These are phyloP conservation scores for Solanum etuberosum DNA, from an alignment of 257 asterid species.

Conservation along the genomic window DNA sequence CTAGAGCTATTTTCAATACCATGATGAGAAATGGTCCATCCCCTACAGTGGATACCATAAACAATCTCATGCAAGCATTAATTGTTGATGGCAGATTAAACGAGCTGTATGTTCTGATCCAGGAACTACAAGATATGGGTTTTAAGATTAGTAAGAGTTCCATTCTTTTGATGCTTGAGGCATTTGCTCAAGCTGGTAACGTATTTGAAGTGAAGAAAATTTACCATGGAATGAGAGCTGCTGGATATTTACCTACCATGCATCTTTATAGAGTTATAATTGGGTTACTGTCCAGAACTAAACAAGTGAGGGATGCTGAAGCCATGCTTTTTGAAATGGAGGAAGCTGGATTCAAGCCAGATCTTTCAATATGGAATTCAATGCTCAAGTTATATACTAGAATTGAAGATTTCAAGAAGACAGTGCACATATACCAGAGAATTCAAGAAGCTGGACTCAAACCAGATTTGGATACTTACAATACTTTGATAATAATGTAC, in stretches of 20 bases:
- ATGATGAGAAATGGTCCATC: slow-evolving; percentile 95
- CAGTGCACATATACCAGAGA: slow-evolving; percentile 54
- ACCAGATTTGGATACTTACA: slow-evolving; percentile 79
- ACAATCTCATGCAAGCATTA: slow-evolving; percentile 72
- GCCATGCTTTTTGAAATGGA: slow-evolving; percentile 86
- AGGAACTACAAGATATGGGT: slow-evolving; percentile 96
- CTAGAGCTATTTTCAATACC: slow-evolving; percentile 82
- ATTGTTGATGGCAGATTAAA: slow-evolving; percentile 63
- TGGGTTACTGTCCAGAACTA: slow-evolving; percentile 62
- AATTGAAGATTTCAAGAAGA: slow-evolving; percentile 79
- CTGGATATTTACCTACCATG: slow-evolving; percentile 93
- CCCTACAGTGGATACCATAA: slow-evolving; percentile 78
- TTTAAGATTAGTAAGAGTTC: slow-evolving; percentile 84
- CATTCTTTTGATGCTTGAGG: slow-evolving; percentile 83
- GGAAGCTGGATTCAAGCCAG: slow-evolving; percentile 71
- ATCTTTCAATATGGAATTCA: slow-evolving; percentile 56
- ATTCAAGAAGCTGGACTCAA: slow-evolving; percentile 62
- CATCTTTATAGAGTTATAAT: slow-evolving; percentile 89
- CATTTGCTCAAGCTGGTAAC: slow-evolving; percentile 75
- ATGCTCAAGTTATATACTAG: slow-evolving; percentile 59
- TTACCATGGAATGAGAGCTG: slow-evolving; percentile 84
- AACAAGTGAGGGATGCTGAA: slow-evolving; percentile 72
- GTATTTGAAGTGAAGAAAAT: slow-evolving; percentile 82
- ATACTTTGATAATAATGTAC: slow-evolving; percentile 73
- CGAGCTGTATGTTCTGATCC: slow-evolving; percentile 84